A percentile compares a stretch with the other conserved stretches of the same genome.
These are phyloP conservation scores for Coprinellus micaceus DNA, from an alignment of 768 basidiomycete species.

Conservation along the genomic window DNA sequence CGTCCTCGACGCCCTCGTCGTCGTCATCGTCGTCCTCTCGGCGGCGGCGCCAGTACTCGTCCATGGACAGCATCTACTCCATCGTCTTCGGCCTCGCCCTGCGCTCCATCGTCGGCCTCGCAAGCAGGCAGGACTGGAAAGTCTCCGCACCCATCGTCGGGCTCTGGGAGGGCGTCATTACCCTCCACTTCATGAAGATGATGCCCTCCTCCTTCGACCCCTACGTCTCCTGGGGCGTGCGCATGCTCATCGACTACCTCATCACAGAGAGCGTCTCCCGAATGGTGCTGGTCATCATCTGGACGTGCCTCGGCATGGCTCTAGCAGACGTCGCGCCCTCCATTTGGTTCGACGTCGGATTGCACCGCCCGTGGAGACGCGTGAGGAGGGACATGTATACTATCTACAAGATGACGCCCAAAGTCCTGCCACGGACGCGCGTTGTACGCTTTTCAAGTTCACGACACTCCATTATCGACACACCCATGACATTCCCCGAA, in stretches of 20 bases:
- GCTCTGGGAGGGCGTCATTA: conserved; percentile 74
- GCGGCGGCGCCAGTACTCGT: conserved; percentile 10
- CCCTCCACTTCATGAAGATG: conserved; percentile 69
- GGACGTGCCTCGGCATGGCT: conserved; percentile 41
- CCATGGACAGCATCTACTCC: conserved; percentile 70
- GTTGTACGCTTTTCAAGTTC: conserved; percentile 38
- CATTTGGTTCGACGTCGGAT: conserved; percentile 37
- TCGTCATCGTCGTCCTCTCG: neutral
- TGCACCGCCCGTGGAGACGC: conserved; percentile 36
- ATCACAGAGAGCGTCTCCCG: conserved; percentile 49
- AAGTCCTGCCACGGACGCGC: conserved; percentile 34
- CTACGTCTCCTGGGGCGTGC: conserved; percentile 61
- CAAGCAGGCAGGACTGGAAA: conserved; percentile 46
- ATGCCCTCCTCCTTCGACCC: conserved; percentile 65
- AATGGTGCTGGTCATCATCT: conserved; percentile 37
- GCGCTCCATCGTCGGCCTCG: conserved; percentile 56
- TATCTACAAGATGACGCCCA: conserved; percentile 30
- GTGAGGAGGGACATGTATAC: conserved; percentile 39
- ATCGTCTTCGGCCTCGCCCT: conserved; percentile 65
- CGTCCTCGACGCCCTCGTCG: conserved; percentile 17
- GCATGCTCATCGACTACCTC: conserved; percentile 70
- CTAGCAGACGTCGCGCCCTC: conserved; percentile 38
- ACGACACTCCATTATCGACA: neutral
- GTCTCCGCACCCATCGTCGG: conserved; percentile 67
- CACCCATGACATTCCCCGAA: neutral